phyloP scores from a whole-genome alignment of 2,329 filamentous ascomycete genomes.

The Pestalotiopsis sp. region DNA sequence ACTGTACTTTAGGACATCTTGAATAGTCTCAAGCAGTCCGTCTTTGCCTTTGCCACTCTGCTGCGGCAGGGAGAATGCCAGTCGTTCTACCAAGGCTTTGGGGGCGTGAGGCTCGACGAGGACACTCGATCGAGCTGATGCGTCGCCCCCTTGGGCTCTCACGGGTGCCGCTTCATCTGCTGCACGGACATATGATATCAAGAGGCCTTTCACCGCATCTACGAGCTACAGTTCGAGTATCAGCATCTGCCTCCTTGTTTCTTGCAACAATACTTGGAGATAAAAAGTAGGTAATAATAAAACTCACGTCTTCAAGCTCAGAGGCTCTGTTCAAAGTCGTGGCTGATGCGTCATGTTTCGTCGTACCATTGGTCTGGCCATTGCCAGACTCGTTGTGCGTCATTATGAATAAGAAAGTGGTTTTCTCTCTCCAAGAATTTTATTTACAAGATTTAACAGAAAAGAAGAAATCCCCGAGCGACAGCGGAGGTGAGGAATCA shows the following conservation, averaged over 20 bases:
- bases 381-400: background rate
- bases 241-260: background rate
- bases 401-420: background rate
- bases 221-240: constrained; percentile 57
- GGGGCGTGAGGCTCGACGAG: constrained; percentile 66
- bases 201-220: constrained; percentile 64
- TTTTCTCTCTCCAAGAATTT: background rate
- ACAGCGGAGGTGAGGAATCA: background rate
- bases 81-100: constrained; percentile 53
- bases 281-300: background rate
- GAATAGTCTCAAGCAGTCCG: constrained; percentile 72
- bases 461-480: background rate
- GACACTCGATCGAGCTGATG: constrained; percentile 45
- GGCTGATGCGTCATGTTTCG: background rate
- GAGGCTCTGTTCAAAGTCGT: constrained; percentile 38
- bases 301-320: constrained; percentile 47
- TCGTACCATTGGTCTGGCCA: background rate
- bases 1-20: constrained; percentile 76
- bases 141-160: constrained; percentile 54
- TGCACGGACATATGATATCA: constrained; percentile 71
- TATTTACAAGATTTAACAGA: background rate
- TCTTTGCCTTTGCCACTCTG: constrained; percentile 64
- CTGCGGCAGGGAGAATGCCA: constrained; percentile 60
- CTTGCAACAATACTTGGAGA: too few species aligned
- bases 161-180: constrained; percentile 64